Percentiles rank a stretch among this genome's conserved stretches.
phyloP scores from a whole-genome alignment of 2,329 filamentous ascomycete genomes.

The Curvularia sp. region DNA sequence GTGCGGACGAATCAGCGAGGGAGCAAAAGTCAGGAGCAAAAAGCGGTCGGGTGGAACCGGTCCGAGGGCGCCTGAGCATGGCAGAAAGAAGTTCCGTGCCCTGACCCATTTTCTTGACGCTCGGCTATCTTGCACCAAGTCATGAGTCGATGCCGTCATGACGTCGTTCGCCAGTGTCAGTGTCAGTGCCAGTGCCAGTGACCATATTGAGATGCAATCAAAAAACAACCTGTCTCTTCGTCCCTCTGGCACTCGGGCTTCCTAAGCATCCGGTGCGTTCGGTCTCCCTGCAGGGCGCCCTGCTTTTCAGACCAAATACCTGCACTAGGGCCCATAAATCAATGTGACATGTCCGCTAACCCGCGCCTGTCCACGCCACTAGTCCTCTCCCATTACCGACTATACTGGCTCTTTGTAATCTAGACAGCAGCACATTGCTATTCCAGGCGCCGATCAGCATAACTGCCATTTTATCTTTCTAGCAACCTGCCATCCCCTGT shows the following conservation, averaged over 20 bases:
- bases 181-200: not conserved
- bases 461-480: constrained; percentile 1
- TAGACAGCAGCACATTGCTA: constrained; percentile 15
- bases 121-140: constrained; percentile 12
- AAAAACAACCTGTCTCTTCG: not conserved
- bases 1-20: constrained; percentile 22
- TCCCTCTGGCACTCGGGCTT: not conserved
- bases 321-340: constrained; percentile 18
- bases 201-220: not conserved
- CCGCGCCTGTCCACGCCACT: constrained; percentile 14
- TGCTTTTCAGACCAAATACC: constrained; percentile 17
- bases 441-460: constrained; percentile 10
- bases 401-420: constrained; percentile 14
- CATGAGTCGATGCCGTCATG: constrained; percentile 11
- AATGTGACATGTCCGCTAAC: constrained; percentile 22
- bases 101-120: constrained; percentile 2
- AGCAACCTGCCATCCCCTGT: constrained; percentile 2
- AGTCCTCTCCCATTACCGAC: constrained; percentile 6
- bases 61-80: constrained; percentile 15
- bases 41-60: constrained; percentile 31
- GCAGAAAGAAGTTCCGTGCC: constrained; percentile 13
- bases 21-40: constrained; percentile 23
- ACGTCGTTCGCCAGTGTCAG: not conserved
- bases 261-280: constrained; percentile 4
- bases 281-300: constrained; percentile 16